Conservation (phyloP, 768 basidiomycete species). For the Leccinum variicolor region DNA sequence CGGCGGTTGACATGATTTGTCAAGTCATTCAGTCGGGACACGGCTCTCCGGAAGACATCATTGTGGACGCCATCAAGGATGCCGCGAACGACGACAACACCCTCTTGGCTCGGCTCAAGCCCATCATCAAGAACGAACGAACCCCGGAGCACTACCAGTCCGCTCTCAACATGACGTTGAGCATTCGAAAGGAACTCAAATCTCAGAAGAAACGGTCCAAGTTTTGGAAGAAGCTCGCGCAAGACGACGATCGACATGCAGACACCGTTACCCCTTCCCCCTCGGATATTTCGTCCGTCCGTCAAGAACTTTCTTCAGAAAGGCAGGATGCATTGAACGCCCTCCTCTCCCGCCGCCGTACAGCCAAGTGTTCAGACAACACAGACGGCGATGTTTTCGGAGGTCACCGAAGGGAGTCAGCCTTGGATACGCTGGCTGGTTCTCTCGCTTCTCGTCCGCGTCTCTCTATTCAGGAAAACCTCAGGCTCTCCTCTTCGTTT, state of each 20-base stretch:
- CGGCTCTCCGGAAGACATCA: slow-evolving; percentile 38
- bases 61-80: slow-evolving; percentile 42
- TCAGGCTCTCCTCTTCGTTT: slow-evolving; percentile 14
- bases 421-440: slow-evolving; percentile 19
- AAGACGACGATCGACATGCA: slow-evolving; percentile 25
- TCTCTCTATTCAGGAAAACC: slow-evolving; percentile 9
- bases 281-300: slow-evolving; percentile 30
- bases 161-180: slow-evolving; percentile 44
- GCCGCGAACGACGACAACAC: slow-evolving; percentile 38
- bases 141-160: slow-evolving; percentile 44
- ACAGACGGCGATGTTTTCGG: slow-evolving; percentile 25
- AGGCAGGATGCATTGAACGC: slow-evolving; percentile 37
- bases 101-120: slow-evolving; percentile 42
- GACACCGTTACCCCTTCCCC: slow-evolving; percentile 27
- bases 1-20: slow-evolving; percentile 22
- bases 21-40: slow-evolving; percentile 21
- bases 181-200: slow-evolving; percentile 41
- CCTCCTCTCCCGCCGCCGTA: slow-evolving; percentile 29
- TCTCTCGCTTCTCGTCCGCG: slow-evolving; percentile 26
- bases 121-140: slow-evolving; percentile 33
- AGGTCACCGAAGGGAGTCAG: slow-evolving; percentile 11
- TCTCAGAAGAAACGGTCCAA: slow-evolving; percentile 41
- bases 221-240: slow-evolving; percentile 45
- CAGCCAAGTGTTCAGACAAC: slow-evolving; percentile 8
- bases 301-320: slow-evolving; percentile 21